Evolutionary conservation across 2,329 filamentous ascomycete genomes (phyloP), one percentile per base, ranked within the genome.

Genomic region (Colletotrichum shisoi): DNA sequence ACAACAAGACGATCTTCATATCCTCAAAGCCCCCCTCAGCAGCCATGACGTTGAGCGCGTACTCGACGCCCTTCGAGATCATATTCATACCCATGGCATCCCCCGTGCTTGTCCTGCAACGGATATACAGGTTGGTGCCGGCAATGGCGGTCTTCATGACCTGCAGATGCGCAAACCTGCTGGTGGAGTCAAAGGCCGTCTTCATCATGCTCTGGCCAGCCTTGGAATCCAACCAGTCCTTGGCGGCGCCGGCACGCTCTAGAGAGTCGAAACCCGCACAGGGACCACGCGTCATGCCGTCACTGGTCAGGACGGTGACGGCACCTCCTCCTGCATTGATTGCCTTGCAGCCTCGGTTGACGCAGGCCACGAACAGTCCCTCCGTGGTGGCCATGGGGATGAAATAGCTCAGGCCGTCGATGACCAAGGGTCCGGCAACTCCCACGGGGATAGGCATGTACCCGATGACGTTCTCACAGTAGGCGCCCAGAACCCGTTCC

Each of bases 31-130:
- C 27, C 1, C 27, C 94, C 71, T 97, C 93, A 48, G 82, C 91
- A 12, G 87, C 83, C 95, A 99, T 99, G 73, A 97, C 87, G 62
- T 86, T 85, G 12, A 99, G 86, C 5, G 95, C 94, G 77, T 97
- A 91, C 82, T 99, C 95, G 48, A 97, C 94, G 76, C 95, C 95
- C 85, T 99, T 99, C 71, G 94, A 97, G 71, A 99, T 99, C 95
- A 99, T 99, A 85, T 99, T 99, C 95, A 99, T 99, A 70, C 95
- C 95, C 95, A 99, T 99, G 67, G 95, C 95, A 76, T 99, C 95
- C 73, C 95, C 95, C 5, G 95, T 99, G 1, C 94, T 97, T 1
- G 95, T 97, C 86, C 96, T 97, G 88, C 99, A 99, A 31, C 95
- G 92, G 70, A 98, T 94, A 77, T 95, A 99, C 46, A 99, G 87